Evolutionary conservation across 768 basidiomycete genomes (phyloP), one percentile per base, ranked within the genome.

Genomic region (Tricholoma saponaceum): DNA sequence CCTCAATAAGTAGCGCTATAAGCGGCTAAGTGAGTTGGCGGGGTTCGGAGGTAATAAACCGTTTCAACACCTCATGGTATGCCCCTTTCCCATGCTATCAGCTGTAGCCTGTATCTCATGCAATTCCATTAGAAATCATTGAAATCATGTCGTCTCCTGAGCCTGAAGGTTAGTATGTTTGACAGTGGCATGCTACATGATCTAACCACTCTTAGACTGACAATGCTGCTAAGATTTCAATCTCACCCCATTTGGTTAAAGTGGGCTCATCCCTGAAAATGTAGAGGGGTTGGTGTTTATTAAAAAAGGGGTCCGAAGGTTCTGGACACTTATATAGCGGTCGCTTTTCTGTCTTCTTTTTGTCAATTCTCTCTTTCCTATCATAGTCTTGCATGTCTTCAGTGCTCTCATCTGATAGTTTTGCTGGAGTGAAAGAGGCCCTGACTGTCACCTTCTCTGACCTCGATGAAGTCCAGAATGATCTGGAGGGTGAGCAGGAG

Each of bases 401-500:
- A 33, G n/a, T 37, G 35, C 30, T 52, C 51, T 33, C 10, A 20
- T 52, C 32, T 23, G 6, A 20, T 33, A 26, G 4, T 6, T 52
- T 52, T 52, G 51, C 51, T 22, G 51, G 51, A 20, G 51, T 52
- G 35, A 22, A 22, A 16, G 51, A 32, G 12, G 51, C n/a, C 35
- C 18, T 37, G 32, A 52, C 9, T 8, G 8, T 47, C 13, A 23
- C 6, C n/a, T 20, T 52, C 30, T 33, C 16, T 4, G 51, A 52
- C 25, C 51, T 33, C 1, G 51, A 10, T 6, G 53, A 54, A 9
- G 22, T 54, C 53, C 18, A 20, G 30, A 39, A 54, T 26, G 37
- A 54, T 28, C 35, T 54, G 8, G 53, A 54, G 20, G 53, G 53
- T 20, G 22, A 54, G 26, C 53, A 43, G 5, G 53, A 54, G 37